Base-by-base conservation (phyloP, 108 stramenopile genomes). In the Skeletonema grethae region DNA sequence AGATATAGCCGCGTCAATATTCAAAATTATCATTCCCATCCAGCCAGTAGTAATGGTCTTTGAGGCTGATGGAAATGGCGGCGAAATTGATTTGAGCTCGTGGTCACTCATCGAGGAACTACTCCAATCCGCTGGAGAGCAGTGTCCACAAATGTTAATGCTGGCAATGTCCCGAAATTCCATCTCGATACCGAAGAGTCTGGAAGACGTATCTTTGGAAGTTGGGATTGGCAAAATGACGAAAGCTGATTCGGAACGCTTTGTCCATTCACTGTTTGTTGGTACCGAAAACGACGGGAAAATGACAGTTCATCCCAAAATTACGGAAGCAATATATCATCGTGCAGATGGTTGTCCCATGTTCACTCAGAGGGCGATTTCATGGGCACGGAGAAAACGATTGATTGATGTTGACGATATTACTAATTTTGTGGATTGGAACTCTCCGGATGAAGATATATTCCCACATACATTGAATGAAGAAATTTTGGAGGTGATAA, bases 21-120 rank as follows among this genome's bases (percentile, higher is more conserved):
- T 75, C 72, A 80, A 80, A 50, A 31, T 80, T 31, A 38, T 80
- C 12, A 74, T 70, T 41, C 79, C 79, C n/a, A 67, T 80, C 11
- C 79, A 80, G 59, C 79, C 79, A 6, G 32, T 80, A 8, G 28
- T 69, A 30, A 45, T 80, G 20, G 67, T 80, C 28, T 75, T 80
- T 41, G 79, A 80, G 15, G 67, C 70, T 3, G 73, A 45, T 63
- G 79, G 69, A 32, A 72, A 70, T 24, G 63, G 53, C 20, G 65
- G 65, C 20, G 73, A 69, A 6, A 61, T 80, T 57, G 79, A 80
- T 70, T n/a, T 74, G 8, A 70, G 68, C 61, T 75, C 79, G 24
- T 69, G 66, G 66, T 31, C 15, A 56, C 68, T 80, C 22, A 66
- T 80, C 38, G 67, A 74, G 57, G 67, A 80, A 25, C 73, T 80